phyloP scores from a whole-genome alignment of 2,329 filamentous ascomycete genomes.

The Penicillium decumbens region DNA sequence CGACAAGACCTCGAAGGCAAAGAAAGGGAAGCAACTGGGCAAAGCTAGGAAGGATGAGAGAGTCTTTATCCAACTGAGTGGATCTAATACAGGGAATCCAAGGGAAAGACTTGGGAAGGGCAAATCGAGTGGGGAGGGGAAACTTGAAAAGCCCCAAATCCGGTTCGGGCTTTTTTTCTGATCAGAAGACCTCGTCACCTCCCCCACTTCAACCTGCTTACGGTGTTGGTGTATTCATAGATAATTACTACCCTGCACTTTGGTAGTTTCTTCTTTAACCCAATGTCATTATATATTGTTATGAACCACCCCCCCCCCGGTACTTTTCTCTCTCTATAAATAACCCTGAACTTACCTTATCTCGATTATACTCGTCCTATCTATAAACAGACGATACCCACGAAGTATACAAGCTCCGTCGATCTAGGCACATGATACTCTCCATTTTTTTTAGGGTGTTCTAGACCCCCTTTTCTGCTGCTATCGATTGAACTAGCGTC shows the following conservation, averaged over 20 bases:
- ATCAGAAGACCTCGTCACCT: constrained; percentile 32
- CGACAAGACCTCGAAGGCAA: constrained; percentile 12
- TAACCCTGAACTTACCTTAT: too few relatives aligned
- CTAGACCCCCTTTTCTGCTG: constrained; percentile 19
- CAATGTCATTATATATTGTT: too few relatives aligned
- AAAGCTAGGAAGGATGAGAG: constrained; percentile 15
- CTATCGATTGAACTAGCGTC: constrained; percentile 4
- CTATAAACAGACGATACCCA: not conserved
- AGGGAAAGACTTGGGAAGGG: not conserved
- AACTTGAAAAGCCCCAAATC: constrained; percentile 15
- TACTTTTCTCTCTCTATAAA: too few relatives aligned
- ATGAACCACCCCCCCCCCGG: too few relatives aligned
- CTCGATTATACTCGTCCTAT: not conserved
- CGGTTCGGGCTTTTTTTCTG: constrained; percentile 30
- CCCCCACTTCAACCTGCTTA: constrained; percentile 9
- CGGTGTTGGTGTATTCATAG: too few relatives aligned
- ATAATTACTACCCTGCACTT: too few relatives aligned
- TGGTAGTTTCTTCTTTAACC: too few relatives aligned
- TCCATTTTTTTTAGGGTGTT: constrained; percentile 21
- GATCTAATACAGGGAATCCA: not conserved
- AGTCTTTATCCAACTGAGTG: constrained; percentile 6
- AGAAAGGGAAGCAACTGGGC: constrained; percentile 9
- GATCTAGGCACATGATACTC: constrained; percentile 27
- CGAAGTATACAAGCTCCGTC: constrained; percentile 14
- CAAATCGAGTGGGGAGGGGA: not conserved